These are phyloP conservation scores for Penicillium dipodomyicola DNA, from an alignment of 495 filamentous ascomycete species.

Conservation along the genomic window DNA sequence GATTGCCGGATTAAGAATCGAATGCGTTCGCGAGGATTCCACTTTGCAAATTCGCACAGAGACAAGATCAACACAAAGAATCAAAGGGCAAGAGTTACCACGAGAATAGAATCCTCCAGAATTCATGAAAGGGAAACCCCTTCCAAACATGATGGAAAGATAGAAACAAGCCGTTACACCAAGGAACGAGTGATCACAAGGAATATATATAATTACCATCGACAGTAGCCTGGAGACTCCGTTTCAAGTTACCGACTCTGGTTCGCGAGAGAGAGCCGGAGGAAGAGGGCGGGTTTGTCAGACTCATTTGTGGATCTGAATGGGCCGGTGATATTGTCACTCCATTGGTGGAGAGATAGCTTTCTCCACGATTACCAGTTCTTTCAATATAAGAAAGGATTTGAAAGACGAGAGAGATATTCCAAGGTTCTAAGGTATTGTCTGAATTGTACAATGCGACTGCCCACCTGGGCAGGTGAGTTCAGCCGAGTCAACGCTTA, in stretches of 20 bases:
- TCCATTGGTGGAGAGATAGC: constrained; percentile 6
- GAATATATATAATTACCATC: constrained; percentile 61
- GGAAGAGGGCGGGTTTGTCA: constrained; percentile 57
- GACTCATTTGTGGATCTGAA: constrained; percentile 42
- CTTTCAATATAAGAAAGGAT: not conserved
- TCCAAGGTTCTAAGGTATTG: not conserved
- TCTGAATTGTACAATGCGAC: constrained; percentile 3
- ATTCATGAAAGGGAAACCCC: constrained; percentile 44
- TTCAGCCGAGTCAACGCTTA: constrained; percentile 5
- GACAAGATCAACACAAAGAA: constrained; percentile 10
- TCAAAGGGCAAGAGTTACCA: constrained; percentile 44
- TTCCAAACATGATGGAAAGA: constrained; percentile 46
- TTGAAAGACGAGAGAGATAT: not conserved
- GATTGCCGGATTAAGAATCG: constrained; percentile 14
- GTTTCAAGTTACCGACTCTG: constrained; percentile 57
- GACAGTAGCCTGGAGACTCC: constrained; percentile 71
- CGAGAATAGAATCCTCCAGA: constrained; percentile 48
- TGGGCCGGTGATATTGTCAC: not conserved
- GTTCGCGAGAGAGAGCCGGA: constrained; percentile 51
- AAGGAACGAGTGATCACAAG: constrained; percentile 14
- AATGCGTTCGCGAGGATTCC: constrained; percentile 6
- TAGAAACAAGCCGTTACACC: constrained; percentile 10
- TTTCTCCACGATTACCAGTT: constrained; percentile 10
- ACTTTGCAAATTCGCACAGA: constrained; percentile 15
- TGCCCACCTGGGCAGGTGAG: not conserved